Conservation (phyloP, 2,329 filamentous ascomycete species). For the Scortechinia acanthostroma region DNA sequence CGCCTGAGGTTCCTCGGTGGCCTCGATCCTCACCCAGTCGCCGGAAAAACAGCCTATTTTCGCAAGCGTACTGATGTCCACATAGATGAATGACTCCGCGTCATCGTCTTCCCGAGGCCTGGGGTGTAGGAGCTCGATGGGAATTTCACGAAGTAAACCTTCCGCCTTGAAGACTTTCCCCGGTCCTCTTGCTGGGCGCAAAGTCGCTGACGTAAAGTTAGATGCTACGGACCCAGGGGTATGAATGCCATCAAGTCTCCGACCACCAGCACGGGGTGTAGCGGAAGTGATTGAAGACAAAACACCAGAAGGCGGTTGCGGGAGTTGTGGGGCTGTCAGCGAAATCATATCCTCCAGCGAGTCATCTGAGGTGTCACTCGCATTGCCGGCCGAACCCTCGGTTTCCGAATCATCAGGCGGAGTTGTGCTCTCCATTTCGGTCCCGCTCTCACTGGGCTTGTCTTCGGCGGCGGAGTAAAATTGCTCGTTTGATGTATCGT, state of each 20-base stretch:
- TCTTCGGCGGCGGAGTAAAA: slow-evolving; percentile 92
- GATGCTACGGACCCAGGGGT: slow-evolving; percentile 88
- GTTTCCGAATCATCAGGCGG: slow-evolving; percentile 23
- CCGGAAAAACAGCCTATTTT: slow-evolving; percentile 95
- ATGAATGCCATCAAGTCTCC: slow-evolving; percentile 57
- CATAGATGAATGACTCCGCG: slow-evolving; percentile 81
- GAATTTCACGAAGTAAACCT: slow-evolving; percentile 64
- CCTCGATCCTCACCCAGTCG: slow-evolving; percentile 86
- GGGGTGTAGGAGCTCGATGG: slow-evolving; percentile 75
- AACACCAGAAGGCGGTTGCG: slow-evolving; percentile 68
- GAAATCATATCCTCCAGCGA: slow-evolving; percentile 92
- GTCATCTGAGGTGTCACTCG: slow-evolving; percentile 64
- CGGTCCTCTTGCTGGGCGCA: slow-evolving; percentile 55
- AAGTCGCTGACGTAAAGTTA: slow-evolving; percentile 76
- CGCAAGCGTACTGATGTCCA: slow-evolving; percentile 77
- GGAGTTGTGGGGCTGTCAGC: slow-evolving; percentile 70
- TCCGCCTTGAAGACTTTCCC: slow-evolving; percentile 77
- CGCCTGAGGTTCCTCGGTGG: slow-evolving; percentile 46
- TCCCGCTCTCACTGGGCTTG: slow-evolving; percentile 51
- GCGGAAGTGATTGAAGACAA: slow-evolving; percentile 69
- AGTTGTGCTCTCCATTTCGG: slow-evolving; percentile 23
- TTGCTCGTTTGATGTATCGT: slow-evolving; percentile 81
- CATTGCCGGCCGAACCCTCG: not conserved
- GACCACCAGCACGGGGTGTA: slow-evolving; percentile 43
- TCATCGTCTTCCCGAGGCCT: slow-evolving; percentile 73